phyloP scores from a whole-genome alignment of 2,329 filamentous ascomycete genomes.

The Calonectria henricotiae region DNA sequence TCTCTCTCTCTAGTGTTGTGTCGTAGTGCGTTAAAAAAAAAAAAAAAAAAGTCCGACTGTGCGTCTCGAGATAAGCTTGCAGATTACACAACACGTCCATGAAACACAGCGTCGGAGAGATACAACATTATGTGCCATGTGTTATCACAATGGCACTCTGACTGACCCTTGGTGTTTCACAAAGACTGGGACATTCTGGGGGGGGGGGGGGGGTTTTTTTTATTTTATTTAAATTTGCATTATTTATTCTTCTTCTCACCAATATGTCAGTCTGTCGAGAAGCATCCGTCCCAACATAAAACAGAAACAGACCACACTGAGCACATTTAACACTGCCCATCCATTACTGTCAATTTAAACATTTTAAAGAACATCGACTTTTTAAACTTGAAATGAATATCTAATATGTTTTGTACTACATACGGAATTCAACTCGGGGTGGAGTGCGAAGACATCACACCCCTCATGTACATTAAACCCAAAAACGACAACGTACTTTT shows the following conservation, averaged over 20 bases:
- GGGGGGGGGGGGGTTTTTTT: too few relatives aligned
- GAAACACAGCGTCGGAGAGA: constrained; percentile 18
- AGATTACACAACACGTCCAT: constrained; percentile 6
- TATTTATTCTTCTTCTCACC: neutral
- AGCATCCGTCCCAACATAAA: neutral
- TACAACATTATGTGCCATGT: neutral
- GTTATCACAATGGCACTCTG: neutral
- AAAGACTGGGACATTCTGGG: neutral
- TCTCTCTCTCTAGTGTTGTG: neutral
- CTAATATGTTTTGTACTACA: constrained; percentile 32
- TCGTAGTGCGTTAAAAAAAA: neutral
- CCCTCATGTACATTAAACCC: neutral
- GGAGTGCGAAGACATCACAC: neutral
- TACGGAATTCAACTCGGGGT: constrained; percentile 26
- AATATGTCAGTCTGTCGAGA: neutral
- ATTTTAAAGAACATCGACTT: neutral
- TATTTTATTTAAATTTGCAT: too few relatives aligned
- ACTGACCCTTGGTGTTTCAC: too few relatives aligned
- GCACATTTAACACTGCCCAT: neutral
- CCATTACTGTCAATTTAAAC: too few relatives aligned
- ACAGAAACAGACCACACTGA: neutral
- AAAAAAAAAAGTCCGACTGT: neutral
- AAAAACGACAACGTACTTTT: constrained; percentile 24
- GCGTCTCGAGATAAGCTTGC: constrained; percentile 22
- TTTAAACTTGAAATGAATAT: constrained; percentile 13